phyloP scores from a whole-genome alignment of 1,284 basidiomycete genomes.

The Heterobasidion occidentale region DNA sequence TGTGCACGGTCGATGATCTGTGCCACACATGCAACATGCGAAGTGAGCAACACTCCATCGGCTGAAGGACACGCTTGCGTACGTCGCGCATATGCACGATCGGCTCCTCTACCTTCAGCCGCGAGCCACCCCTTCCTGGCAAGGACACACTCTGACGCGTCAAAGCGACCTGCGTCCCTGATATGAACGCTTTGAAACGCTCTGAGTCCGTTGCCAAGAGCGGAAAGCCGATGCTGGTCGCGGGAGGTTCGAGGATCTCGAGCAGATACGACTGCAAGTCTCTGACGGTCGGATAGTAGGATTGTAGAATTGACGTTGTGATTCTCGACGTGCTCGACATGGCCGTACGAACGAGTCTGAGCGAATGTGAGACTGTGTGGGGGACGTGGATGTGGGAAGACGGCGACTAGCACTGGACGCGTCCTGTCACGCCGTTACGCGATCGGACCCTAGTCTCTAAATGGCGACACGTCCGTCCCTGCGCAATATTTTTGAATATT shows the following conservation, averaged over 20 bases:
- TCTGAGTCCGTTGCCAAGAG: conserved; percentile 11
- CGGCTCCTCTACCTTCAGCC: conserved; percentile 26
- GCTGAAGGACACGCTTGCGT: conserved; percentile 8
- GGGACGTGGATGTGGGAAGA: background rate
- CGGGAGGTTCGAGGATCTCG: conserved; percentile 23
- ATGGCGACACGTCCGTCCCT: background rate
- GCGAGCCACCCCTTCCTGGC: background rate
- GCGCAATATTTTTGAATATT: too few species aligned
- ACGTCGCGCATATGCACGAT: conserved; percentile 52
- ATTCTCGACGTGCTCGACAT: background rate
- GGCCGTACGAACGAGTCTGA: background rate
- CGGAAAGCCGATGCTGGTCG: conserved; percentile 3
- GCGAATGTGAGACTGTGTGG: background rate
- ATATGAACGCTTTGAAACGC: conserved; percentile 13
- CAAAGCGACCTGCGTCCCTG: conserved; percentile 6
- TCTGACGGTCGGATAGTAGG: conserved; percentile 33
- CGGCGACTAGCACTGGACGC: background rate
- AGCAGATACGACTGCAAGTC: conserved; percentile 35
- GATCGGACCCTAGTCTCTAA: background rate
- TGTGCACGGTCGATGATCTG: conserved; percentile 58
- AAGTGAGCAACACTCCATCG: background rate
- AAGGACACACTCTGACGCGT: background rate
- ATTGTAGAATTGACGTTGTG: conserved; percentile 14
- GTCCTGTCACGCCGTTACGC: background rate
- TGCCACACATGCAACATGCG: background rate